Conservation (phyloP, 192 early-diverging fungal genomes). For the Dimargaris xerosporica region DNA sequence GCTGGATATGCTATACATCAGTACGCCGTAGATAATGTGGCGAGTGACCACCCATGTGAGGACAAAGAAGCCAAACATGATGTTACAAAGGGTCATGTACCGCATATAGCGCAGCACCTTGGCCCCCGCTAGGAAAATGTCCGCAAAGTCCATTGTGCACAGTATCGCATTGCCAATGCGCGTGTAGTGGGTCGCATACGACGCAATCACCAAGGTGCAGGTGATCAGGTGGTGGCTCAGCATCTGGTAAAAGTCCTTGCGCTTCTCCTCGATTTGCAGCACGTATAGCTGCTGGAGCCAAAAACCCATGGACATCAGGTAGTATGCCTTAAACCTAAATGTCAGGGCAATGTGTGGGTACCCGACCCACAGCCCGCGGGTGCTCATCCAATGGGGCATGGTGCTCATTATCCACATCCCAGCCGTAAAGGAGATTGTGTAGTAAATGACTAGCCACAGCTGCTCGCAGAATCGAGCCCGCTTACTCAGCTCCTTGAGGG, state of each 20-base stretch:
- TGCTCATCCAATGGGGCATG: slow-evolving; percentile 30
- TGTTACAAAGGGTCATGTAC: slow-evolving; percentile 41
- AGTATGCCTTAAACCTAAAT: slow-evolving; percentile 30
- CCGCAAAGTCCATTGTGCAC: slow-evolving; percentile 36
- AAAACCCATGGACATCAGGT: slow-evolving; percentile 27
- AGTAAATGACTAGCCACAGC: slow-evolving; percentile 30
- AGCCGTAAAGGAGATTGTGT: slow-evolving; percentile 19
- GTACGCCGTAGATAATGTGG: slow-evolving; percentile 49
- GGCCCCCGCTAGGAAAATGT: slow-evolving; percentile 38
- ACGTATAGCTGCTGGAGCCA: slow-evolving; percentile 32
- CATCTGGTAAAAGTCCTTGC: slow-evolving; percentile 32
- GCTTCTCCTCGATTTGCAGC: slow-evolving; percentile 31
- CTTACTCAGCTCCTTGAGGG: slow-evolving; percentile 19
- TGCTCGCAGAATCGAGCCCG: slow-evolving; percentile 34
- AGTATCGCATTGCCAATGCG: slow-evolving; percentile 34
- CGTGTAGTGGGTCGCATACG: slow-evolving; percentile 34
- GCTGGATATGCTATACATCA: slow-evolving; percentile 44
- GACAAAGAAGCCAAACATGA: slow-evolving; percentile 58
- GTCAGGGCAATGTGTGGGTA: slow-evolving; percentile 30
- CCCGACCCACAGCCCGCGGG: slow-evolving; percentile 24
- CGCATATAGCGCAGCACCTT: slow-evolving; percentile 66
- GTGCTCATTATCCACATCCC: slow-evolving; percentile 20
- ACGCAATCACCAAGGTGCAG: slow-evolving; percentile 25
- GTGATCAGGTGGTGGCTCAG: slow-evolving; percentile 36
- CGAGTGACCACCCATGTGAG: slow-evolving; percentile 62